Percentiles rank a stretch among this genome's conserved stretches.
phyloP scores from a whole-genome alignment of 2,329 filamentous ascomycete genomes.

The Sporothrix phasma region DNA sequence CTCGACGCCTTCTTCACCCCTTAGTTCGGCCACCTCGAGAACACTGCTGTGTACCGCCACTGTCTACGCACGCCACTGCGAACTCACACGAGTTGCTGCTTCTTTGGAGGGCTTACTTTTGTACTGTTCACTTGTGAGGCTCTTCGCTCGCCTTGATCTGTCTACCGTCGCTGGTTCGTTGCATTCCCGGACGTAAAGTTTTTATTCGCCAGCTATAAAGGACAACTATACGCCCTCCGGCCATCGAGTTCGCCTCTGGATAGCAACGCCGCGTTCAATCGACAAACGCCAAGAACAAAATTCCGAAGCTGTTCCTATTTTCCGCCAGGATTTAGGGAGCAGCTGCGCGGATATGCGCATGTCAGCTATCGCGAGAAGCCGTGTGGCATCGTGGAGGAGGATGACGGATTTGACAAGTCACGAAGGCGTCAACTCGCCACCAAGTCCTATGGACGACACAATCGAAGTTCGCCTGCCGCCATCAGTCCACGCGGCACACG shows the following conservation, averaged over 20 bases:
- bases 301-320: background rate
- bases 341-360: constrained; percentile 7
- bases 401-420: constrained; percentile 46
- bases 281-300: background rate
- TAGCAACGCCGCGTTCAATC: background rate
- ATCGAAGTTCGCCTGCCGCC: constrained; percentile 23
- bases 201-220: too few species aligned
- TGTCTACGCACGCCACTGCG: background rate
- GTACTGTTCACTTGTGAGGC: background rate
- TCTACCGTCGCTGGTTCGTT: constrained; percentile 19
- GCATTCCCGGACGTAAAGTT: constrained; percentile 9
- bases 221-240: background rate
- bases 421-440: constrained; percentile 37
- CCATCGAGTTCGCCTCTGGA: background rate
- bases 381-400: constrained; percentile 21
- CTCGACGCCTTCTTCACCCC: background rate
- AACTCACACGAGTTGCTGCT: background rate
- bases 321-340: background rate
- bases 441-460: constrained; percentile 18
- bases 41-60: background rate
- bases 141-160: background rate
- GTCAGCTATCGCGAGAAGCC: constrained; percentile 13
- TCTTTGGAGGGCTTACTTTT: background rate
- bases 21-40: background rate
- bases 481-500: constrained; percentile 20